Evolutionary conservation across 805 yeast genomes (phyloP), one percentile per base, ranked within the genome.

Genomic region (Clavispora asparagi): DNA sequence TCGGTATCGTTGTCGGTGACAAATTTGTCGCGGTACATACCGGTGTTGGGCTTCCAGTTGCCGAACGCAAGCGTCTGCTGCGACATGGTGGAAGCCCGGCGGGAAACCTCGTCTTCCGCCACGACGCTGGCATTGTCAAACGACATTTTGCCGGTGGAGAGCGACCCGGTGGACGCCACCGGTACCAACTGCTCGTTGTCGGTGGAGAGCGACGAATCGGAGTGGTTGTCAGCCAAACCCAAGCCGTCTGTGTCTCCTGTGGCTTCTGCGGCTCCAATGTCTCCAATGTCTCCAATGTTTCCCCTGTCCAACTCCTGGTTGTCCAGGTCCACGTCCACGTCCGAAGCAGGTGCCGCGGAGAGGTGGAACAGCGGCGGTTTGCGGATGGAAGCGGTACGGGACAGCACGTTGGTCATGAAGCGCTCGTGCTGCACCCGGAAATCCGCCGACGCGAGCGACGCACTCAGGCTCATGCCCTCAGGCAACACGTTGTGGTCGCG

Each of bases 31-130:
- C 82, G 63, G 56, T 60, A 76, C 35, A 64, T 65, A 29, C 64
- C 68, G 8, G 84, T 80, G 54, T 81, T 77, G 2, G 85, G 85
- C 56, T 72, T 74, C 86, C 87, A 81, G 26, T 64, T 64, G 2
- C 82, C 82, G 64, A 78, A 65, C 46, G 69, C 74, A 38, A 78
- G 61, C 2, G 70, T 71, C n/a, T 42, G 43, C 9, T 42, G 47
- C 23, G 53, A 48, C 59, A 62, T 59, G 9, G 72, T 62, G 1
- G 75, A 70, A 10, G 53, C 64, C 43, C 73, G 53, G 47, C 74
- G 58, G 5, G 54, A 38, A 4, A 61, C 25, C 19, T 53, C 62
- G 32, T 41, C 47, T 13, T 16, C 40, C 13, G 13, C 11, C 10
- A 29, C 13, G 12, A 27, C 31, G 9, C 41, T 27, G 12, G 23